phyloP scores from a whole-genome alignment of 768 basidiomycete species.

The Mycena rebaudengoi region DNA sequence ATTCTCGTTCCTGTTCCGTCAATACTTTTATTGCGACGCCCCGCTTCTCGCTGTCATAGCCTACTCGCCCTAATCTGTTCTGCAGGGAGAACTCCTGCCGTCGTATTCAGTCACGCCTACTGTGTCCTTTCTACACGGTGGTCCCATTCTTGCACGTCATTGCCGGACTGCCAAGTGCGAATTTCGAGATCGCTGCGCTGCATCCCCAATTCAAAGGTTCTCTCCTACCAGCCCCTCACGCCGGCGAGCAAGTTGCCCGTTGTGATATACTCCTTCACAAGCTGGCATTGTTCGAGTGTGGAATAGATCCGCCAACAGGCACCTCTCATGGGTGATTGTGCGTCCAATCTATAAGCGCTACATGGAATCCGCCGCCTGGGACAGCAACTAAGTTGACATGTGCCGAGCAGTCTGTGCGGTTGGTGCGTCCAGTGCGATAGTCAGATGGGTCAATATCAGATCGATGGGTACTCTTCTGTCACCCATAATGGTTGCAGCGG shows the following conservation, averaged over 20 bases:
- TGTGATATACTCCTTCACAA: conserved; percentile 14
- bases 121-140: too few relatives aligned
- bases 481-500: conserved; percentile 29
- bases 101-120: too few relatives aligned
- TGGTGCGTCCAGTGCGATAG: conserved; percentile 21
- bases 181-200: too few relatives aligned
- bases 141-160: too few relatives aligned
- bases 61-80: too few relatives aligned
- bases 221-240: too few relatives aligned
- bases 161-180: too few relatives aligned
- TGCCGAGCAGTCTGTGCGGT: conserved; percentile 30
- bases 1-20: too few relatives aligned
- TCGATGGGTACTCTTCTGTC: not conserved
- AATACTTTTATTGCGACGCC: too few relatives aligned
- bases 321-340: conserved; percentile 36
- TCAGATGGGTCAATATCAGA: conserved; percentile 31
- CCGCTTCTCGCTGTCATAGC: too few relatives aligned
- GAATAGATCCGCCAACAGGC: conserved; percentile 20
- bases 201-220: too few relatives aligned
- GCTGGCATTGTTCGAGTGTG: conserved; percentile 20
- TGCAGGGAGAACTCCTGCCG: too few relatives aligned
- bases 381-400: conserved; percentile 32
- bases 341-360: conserved; percentile 23
- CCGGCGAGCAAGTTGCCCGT: conserved; percentile 25
- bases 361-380: conserved; percentile 24